A percentile compares a stretch with the other conserved stretches of the same genome.
These are phyloP conservation scores for Blastomyces parvus DNA, from an alignment of 2,329 filamentous ascomycete genomes.

Conservation along the genomic window DNA sequence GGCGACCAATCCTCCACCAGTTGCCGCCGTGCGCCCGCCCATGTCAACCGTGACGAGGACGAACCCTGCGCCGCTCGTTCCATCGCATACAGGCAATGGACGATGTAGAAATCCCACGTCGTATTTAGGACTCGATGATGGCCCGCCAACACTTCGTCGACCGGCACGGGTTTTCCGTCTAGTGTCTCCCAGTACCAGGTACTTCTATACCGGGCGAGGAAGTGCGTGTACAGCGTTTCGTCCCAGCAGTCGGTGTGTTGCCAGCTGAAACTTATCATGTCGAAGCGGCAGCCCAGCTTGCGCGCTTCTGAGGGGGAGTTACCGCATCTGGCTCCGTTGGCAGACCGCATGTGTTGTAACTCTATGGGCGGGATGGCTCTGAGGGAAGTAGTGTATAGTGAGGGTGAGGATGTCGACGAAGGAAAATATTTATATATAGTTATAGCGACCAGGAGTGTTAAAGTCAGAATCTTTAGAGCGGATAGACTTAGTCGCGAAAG, in stretches of 20 bases:
- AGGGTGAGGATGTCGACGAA: neutral
- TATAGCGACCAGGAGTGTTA: neutral
- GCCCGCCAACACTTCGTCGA: neutral
- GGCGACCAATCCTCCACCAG: neutral
- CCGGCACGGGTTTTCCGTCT: neutral
- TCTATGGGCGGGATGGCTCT: neutral
- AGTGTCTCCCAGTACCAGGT: neutral
- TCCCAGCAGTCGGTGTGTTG: neutral
- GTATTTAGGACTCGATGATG: neutral
- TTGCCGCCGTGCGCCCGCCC: neutral
- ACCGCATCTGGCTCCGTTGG: neutral
- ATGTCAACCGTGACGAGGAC: neutral
- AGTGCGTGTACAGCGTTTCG: neutral
- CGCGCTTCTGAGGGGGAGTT: neutral
- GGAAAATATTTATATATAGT: neutral
- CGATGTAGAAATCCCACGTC: neutral
- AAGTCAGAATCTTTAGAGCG: neutral
- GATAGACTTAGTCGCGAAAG: neutral
- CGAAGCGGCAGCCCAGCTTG: neutral
- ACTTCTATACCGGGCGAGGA: neutral
- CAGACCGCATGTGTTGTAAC: neutral
- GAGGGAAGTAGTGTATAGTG: neutral
- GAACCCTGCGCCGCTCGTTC: neutral
- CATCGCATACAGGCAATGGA: constrained; percentile 3
- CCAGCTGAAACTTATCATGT: constrained; percentile 2